Percentiles rank a stretch among this genome's conserved stretches.
Conservation (phyloP, 1,284 basidiomycete genomes). For the Apiotrichum sp. region DNA sequence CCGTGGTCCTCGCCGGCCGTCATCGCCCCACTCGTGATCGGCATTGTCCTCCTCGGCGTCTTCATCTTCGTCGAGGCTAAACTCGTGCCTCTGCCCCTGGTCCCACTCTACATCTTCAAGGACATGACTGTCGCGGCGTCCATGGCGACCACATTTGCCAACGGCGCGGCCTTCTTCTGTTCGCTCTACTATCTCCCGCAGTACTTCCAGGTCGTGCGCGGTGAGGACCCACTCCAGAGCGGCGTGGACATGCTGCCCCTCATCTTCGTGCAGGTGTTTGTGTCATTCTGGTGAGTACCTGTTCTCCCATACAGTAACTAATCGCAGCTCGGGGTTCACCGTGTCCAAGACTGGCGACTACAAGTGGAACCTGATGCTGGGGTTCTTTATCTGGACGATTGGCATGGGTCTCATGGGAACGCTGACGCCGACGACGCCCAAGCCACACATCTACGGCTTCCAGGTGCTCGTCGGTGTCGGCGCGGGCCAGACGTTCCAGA, state of each 20-base stretch:
- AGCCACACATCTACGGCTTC: slow-evolving; percentile 56
- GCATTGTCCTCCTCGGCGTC: slow-evolving; percentile 52
- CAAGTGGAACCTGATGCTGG: slow-evolving; percentile 56
- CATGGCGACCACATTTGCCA: slow-evolving; percentile 60
- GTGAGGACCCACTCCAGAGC: slow-evolving; percentile 56
- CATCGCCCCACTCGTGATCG: slow-evolving; percentile 56
- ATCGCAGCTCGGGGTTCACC: slow-evolving; percentile 51
- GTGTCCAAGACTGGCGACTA: slow-evolving; percentile 62
- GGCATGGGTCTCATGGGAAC: slow-evolving; percentile 63
- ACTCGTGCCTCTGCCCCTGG: slow-evolving; percentile 59
- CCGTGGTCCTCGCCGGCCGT: slow-evolving; percentile 60
- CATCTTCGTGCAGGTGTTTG: slow-evolving; percentile 57
- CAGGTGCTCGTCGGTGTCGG: slow-evolving; percentile 63
- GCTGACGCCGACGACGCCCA: slow-evolving; percentile 51
- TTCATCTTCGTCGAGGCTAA: slow-evolving; percentile 70
- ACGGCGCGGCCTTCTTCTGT: slow-evolving; percentile 49
- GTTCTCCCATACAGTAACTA: rapidly evolving
- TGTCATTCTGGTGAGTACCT: slow-evolving; percentile 26
- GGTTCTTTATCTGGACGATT: slow-evolving; percentile 61
- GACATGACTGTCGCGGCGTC: slow-evolving; percentile 61
- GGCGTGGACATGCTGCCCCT: slow-evolving; percentile 61
- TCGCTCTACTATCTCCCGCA: slow-evolving; percentile 53
- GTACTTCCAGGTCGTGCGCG: slow-evolving; percentile 64
- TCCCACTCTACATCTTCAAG: slow-evolving; percentile 65
- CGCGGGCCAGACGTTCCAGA: slow-evolving; percentile 51